Evolutionary conservation across 495 filamentous ascomycete genomes (phyloP).

Genomic region (Friedmanniomyces simplex): DNA sequence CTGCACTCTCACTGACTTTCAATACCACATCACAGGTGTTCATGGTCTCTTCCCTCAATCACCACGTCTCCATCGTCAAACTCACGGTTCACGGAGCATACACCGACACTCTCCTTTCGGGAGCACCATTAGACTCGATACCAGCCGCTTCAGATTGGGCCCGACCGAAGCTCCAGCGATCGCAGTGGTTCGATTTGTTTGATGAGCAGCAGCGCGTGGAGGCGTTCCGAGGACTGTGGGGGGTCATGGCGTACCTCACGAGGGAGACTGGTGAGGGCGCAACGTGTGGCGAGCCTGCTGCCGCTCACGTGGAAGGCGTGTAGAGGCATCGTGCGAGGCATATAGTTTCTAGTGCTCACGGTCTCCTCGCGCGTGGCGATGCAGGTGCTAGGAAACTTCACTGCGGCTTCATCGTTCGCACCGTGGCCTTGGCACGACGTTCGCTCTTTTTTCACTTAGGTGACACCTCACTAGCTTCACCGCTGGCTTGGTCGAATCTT

Average conservation of each 20-base stretch:
- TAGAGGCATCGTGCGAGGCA: no score
- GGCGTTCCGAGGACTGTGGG: conserved; percentile 65
- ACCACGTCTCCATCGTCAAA: conserved; percentile 67
- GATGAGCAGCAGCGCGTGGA: conserved; percentile 54
- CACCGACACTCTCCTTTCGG: conserved; percentile 42
- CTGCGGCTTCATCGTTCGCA: no score
- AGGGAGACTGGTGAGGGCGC: neutral
- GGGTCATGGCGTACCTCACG: conserved; percentile 51
- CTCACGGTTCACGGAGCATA: conserved; percentile 60
- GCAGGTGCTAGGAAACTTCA: no score
- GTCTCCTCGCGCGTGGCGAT: no score
- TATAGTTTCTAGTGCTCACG: no score
- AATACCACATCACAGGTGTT: conserved; percentile 49
- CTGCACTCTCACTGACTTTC: neutral
- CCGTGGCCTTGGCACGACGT: no score
- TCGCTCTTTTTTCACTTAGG: no score
- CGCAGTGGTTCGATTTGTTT: conserved; percentile 71
- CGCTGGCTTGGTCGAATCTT: no score
- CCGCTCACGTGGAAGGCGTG: no score
- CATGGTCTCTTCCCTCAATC: conserved; percentile 69
- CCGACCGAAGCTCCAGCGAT: conserved; percentile 47
- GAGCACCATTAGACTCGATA: conserved; percentile 14
- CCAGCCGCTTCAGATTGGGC: conserved; percentile 16
- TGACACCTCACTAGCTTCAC: no score
- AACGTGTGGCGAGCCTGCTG: neutral